Evolutionary conservation across 345 rosid species (phyloP), one percentile per base, ranked within the genome.

Genomic region (Fremontodendron californicum): DNA sequence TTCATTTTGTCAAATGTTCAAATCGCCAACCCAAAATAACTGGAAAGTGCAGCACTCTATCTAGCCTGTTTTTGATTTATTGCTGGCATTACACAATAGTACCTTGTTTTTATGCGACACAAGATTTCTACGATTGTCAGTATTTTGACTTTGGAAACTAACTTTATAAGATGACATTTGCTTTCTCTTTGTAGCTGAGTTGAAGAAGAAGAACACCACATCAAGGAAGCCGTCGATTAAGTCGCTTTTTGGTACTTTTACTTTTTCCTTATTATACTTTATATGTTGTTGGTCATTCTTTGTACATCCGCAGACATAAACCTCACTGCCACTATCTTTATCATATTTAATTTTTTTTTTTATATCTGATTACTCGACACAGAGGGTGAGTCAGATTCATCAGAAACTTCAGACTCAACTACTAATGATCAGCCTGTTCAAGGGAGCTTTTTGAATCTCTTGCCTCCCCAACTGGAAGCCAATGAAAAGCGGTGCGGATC

Each of bases 181-280:
- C 45, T 40, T 48, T 78, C 76, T 77, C 8, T 52, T 52, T 45
- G 64, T 29, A 92, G 98, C 93, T 37, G 92, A 93, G 78, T 77
- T 93, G 87, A 90, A 91, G 84, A 92, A 92, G 81, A 92, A 90
- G 80, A 86, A 62, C 82, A 77, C 86, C 58, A 93, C 85, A 81
- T 78, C 91, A 55, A 90, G 79, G 78, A 86, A 89, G 81, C 98
- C 97, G 55, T 85, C 95, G 12, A 71, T 93, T 78, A 93, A 87
- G 88, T 83, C 97, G 66, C 90, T 93, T 37, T 93, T 93, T 70
- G 98, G 98, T 93, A 87, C 7, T 78, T 55, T 37, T n/a, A 6
- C 42, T 12, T 23, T 21, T 62, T 61, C 61, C 58, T 42, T 61
- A 2, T 33, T 33, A 64, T 19, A 52, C 55, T 57, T 76, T 18